Base-by-base conservation (phyloP, 257 asterid species). In the Craterostigma plantagineum region DNA sequence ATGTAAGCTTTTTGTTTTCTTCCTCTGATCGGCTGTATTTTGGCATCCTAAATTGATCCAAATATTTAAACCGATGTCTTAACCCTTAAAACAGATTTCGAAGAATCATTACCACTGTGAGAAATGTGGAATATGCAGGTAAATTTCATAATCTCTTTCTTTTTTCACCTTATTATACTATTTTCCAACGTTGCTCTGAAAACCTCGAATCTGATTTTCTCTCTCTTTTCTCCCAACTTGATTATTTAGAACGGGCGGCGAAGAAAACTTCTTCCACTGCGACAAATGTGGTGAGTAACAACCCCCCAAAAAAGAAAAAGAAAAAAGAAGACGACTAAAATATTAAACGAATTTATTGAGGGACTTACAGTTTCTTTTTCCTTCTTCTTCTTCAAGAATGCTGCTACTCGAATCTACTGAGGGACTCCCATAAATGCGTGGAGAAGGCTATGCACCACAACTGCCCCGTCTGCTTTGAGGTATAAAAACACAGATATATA, bases 381-480 rank as follows among this genome's bases (percentile, higher is more conserved):
- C 6, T n/a, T n/a, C n/a, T n/a, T n/a, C n/a, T n/a, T n/a, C n/a
- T n/a, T 54, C 17, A 66, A 78, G 92, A 64, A 57, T 79, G 92
- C 48, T 75, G 92, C 61, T 69, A 79, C 66, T 54, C 75, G 8
- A 72, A 64, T 18, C 10, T 38, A 13, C 46, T 72, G 33, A 72
- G 70, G 68, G 78, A 65, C 48, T 46, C 80, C 10, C 87, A 79
- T 47, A 42, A 17, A 13, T 79, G 87, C 57, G 59, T 79, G 5
- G 92, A 79, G 60, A 61, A 72, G 54, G 92, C 92, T 6, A 72
- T 79, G 92, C 87, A 79, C 55, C 87, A 75, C 56, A 69, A 75
- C 44, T 79, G 87, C 47, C 72, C 87, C 2, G 71, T 79, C 57
- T 79, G 92, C 64, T 75, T 72, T 18, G 87, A 72, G 92, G 92